Evolutionary conservation across 306 rosid genomes (phyloP), one percentile per base, ranked within the genome.

Genomic region (Gillenia trifoliata): DNA sequence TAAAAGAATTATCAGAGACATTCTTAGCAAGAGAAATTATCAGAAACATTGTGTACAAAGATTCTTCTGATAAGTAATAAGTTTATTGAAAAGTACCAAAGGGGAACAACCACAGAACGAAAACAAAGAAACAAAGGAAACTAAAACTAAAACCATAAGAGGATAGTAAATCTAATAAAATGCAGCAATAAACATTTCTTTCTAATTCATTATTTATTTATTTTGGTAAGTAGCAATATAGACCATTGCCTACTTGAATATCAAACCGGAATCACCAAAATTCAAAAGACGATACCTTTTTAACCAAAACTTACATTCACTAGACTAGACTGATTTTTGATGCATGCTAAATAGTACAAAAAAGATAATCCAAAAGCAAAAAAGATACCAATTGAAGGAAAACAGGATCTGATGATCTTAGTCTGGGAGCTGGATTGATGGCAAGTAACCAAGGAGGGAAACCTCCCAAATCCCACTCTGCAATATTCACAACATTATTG

Each of bases 381-480:
- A 82, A 71, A 64, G 89, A 78, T 86, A 93, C 98, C 89, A 80
- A 66, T 45, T 70, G 83, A 75, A 93, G 97, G 91, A 74, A 91
- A 80, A 70, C 66, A 73, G 90, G 91, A 80, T 93, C 92, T 7
- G 92, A 91, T 68, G 97, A 91, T 83, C 98, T 88, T 74, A 81
- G 88, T 73, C 57, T 89, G 54, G 85, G 86, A 77, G 93, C 74
- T 66, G 96, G 97, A 68, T 81, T 75, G 79, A 76, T 81, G 69
- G 88, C 79, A 79, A 83, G 86, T 67, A 94, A 82, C 97, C 98
- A 94, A 77, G 88, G 88, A 74, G 97, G 97, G 78, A 91, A 90
- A 72, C 97, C 98, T 16, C 98, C 98, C 67, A 90, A 87, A 77
- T 94, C 97, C 98, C 98, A 94, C 89, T 91, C 97, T 94, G 90